phyloP scores from a whole-genome alignment of 140 eudicot species.

The Anethum foeniculum region DNA sequence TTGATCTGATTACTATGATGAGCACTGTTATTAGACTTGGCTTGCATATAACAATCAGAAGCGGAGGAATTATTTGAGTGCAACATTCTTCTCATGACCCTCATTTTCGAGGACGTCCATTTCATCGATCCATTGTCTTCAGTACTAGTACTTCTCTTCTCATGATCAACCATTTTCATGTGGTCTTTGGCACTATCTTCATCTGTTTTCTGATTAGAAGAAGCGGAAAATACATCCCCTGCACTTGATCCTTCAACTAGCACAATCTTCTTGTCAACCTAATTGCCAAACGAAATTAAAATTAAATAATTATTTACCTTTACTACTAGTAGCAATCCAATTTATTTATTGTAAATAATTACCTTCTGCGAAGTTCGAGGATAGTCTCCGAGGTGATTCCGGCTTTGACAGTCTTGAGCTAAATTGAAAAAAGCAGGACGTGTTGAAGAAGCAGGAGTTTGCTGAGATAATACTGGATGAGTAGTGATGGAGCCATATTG shows the following conservation, averaged over 20 bases:
- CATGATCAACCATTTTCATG: background rate
- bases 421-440: background rate
- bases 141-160: background rate
- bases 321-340: too few relatives aligned
- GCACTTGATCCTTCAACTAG: slow-evolving; percentile 10
- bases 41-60: background rate
- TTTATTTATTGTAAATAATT: background rate
- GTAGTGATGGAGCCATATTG: background rate
- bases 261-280: background rate
- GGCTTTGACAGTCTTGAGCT: background rate
- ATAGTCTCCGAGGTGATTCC: background rate
- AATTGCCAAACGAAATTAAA: background rate
- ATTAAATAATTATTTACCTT: background rate
- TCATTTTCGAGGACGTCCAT: slow-evolving; percentile 16
- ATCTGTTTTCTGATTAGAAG: background rate
- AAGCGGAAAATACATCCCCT: slow-evolving; percentile 1
- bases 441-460: background rate
- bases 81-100: slow-evolving; percentile 4
- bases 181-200: background rate
- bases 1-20: background rate
- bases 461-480: background rate
- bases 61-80: background rate
- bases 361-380: slow-evolving; percentile 9
- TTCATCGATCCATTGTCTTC: background rate
- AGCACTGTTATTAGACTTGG: background rate